phyloP scores from a whole-genome alignment of 2,329 filamentous ascomycete genomes.

The Trichoderma atrobrunneum region DNA sequence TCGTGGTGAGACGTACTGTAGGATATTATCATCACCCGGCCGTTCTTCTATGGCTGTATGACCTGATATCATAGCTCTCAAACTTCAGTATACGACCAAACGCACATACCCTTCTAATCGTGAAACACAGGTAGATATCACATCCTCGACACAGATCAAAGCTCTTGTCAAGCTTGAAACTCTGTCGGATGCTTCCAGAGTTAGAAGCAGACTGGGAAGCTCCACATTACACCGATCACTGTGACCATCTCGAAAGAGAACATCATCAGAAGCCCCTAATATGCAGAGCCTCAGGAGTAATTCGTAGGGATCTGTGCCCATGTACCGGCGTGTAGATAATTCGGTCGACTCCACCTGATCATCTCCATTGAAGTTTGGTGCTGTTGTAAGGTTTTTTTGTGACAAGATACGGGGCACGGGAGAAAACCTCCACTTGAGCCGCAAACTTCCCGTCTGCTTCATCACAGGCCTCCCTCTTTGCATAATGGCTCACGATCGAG shows the following conservation, averaged over 20 bases:
- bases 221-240: neutral
- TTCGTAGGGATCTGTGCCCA: neutral
- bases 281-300: neutral
- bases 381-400: neutral
- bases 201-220: neutral
- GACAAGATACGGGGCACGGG: neutral
- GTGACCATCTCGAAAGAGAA: neutral
- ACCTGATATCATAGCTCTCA: neutral
- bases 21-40: neutral
- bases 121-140: too few relatives aligned
- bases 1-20: neutral
- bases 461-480: neutral
- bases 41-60: neutral
- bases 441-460: neutral
- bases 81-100: neutral
- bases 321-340: neutral
- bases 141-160: neutral
- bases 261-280: neutral
- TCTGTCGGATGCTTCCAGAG: neutral
- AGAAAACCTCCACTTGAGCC: neutral
- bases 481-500: neutral
- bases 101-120: too few relatives aligned
- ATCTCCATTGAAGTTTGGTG: neutral
- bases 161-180: neutral
- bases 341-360: neutral